Evolutionary conservation across 805 yeast species (phyloP), one percentile per base, ranked within the genome.

Genomic region (Pichia membranifaciens): DNA sequence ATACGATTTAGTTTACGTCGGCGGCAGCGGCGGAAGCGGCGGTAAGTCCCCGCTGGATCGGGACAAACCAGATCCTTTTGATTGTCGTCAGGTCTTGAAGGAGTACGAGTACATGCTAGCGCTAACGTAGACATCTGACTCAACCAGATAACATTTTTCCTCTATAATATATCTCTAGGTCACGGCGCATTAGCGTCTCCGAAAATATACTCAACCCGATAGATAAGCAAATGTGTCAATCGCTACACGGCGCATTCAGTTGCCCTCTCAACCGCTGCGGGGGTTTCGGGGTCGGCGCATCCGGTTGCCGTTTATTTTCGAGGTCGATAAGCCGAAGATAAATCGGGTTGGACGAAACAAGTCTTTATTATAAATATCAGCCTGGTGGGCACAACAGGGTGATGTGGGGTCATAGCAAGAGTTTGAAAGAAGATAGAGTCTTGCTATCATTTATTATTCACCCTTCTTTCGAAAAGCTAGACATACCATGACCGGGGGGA

Each of bases 51-150:
- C n/a, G n/a, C n/a, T n/a, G n/a, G n/a, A n/a, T n/a, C n/a, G n/a
- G n/a, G n/a, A n/a, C n/a, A n/a, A n/a, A n/a, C n/a, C n/a, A n/a
- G n/a, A 12, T 10, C 16, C 16, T 1, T 45, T 55, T 29, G 65
- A 63, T 40, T 64, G 67, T 66, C 51, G 65, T 43, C 60, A 60
- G 36, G 51, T 64, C 4, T 39, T 65, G 13, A 47, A 51, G 28
- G 51, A 51, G n/a, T 52, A 53, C 18, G 55, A 58, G 1, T 60
- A 53, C 40, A 50, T 54, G 49, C 51, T 64, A 15, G 57, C 64
- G 9, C 51, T 64, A 25, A 61, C 63, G 17, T 61, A 42, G 29
- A 33, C 10, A 25, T 7, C 10, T 25, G 29, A n/a, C n/a, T n/a
- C n/a, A n/a, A n/a, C n/a, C n/a, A n/a, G n/a, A n/a, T n/a, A n/a